These are phyloP conservation scores for Orobanche coerulescens DNA, from an alignment of 257 asterid genomes.

Conservation along the genomic window DNA sequence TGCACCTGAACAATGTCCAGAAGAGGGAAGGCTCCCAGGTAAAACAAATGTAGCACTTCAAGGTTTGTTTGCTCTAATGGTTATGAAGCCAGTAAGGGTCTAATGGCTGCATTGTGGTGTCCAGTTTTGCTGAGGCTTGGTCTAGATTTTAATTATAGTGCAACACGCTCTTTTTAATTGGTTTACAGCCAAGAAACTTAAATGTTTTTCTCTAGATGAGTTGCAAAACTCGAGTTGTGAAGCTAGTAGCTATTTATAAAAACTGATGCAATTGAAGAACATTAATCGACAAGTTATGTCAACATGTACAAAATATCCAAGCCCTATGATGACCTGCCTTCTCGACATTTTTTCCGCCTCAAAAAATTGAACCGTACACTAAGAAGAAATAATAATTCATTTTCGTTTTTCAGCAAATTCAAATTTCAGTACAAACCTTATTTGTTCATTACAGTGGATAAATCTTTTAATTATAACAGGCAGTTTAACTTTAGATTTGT, in stretches of 20 bases:
- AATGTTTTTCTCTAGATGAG: background rate
- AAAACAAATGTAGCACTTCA: slow-evolving; percentile 20
- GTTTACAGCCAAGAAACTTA: too few species aligned
- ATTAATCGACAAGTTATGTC: background rate
- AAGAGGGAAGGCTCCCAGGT: slow-evolving; percentile 99
- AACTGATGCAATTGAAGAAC: background rate
- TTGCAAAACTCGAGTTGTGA: background rate
- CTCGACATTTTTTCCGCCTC: background rate
- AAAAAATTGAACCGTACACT: background rate
- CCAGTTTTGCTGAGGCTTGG: too few species aligned
- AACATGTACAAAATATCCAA: too few species aligned
- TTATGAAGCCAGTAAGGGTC: too few species aligned
- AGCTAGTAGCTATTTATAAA: background rate
- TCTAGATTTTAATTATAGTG: too few species aligned
- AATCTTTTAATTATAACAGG: background rate
- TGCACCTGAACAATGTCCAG: slow-evolving; percentile 84
- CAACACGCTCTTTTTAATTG: too few species aligned
- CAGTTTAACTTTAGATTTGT: background rate
- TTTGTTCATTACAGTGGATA: background rate
- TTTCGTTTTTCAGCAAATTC: background rate
- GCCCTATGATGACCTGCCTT: too few species aligned
- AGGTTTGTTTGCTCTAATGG: slow-evolving; percentile 1
- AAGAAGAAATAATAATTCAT: background rate
- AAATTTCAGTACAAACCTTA: background rate
- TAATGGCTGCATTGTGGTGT: too few species aligned